A percentile compares a stretch with the other conserved stretches of the same genome.
phyloP scores from a whole-genome alignment of 225 moss, liverwort and hornwort genomes.

The Bryum argenteum region DNA sequence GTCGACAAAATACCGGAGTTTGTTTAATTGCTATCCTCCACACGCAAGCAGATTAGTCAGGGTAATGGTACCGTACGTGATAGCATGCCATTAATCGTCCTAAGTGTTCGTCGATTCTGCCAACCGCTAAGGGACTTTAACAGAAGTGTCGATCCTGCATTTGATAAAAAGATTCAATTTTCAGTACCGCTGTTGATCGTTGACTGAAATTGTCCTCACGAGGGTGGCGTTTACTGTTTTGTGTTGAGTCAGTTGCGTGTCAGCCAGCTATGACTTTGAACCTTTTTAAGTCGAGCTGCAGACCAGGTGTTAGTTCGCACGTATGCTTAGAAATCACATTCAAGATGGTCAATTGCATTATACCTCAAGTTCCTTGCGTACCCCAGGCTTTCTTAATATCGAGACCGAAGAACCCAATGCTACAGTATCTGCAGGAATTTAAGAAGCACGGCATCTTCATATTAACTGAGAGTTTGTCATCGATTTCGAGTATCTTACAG shows the following conservation, averaged over 20 bases:
- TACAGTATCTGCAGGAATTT: conserved; percentile 27
- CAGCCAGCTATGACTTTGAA: conserved; percentile 12
- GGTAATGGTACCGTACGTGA: not conserved
- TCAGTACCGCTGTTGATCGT: not conserved
- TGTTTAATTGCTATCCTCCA: not conserved
- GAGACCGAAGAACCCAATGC: conserved; percentile 19
- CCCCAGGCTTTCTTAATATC: conserved; percentile 10
- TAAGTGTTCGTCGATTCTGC: too few species aligned
- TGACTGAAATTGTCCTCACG: conserved; percentile 5
- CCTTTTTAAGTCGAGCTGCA: not conserved
- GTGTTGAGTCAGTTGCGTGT: conserved; percentile 17
- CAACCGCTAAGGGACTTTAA: too few species aligned
- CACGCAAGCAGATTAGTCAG: not conserved
- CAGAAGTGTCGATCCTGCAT: not conserved
- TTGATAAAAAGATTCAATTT: not conserved
- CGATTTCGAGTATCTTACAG: conserved; percentile 28
- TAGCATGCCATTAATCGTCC: not conserved
- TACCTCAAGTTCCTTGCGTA: conserved; percentile 8
- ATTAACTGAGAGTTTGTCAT: conserved; percentile 4
- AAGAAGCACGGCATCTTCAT: conserved; percentile 27
- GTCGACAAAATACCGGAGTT: not conserved
- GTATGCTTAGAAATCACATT: not conserved
- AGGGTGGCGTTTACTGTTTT: not conserved
- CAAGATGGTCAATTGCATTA: conserved; percentile 9
- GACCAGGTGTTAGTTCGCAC: conserved; percentile 21